A percentile compares a stretch with the other conserved stretches of the same genome.
Conservation (phyloP, 148 eudicot genomes). For the Hydrangea macrophylla region DNA sequence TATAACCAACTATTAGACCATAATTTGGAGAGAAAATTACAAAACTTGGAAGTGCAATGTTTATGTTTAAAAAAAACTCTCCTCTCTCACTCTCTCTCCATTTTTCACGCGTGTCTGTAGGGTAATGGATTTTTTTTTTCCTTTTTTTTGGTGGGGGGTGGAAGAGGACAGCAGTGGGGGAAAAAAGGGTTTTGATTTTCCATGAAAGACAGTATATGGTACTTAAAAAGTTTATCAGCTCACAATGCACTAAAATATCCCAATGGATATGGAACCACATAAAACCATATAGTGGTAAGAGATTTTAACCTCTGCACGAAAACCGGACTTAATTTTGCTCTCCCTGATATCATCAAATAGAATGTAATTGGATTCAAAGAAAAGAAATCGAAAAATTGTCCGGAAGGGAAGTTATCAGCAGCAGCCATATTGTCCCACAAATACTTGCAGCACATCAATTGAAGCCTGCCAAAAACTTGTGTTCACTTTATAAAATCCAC, state of each 20-base stretch:
- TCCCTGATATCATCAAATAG: slow-evolving; percentile 61
- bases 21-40: not conserved
- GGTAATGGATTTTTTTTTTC: not conserved
- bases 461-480: slow-evolving; percentile 60
- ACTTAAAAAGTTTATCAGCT: not conserved
- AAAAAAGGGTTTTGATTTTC: too few species aligned
- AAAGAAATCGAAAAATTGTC: slow-evolving; percentile 57
- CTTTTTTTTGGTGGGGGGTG: too few species aligned
- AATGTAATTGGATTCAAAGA: slow-evolving; percentile 52
- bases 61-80: too few species aligned
- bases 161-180: too few species aligned
- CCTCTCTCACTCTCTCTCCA: too few species aligned
- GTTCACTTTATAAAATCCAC: not conserved
- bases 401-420: slow-evolving; percentile 50
- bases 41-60: too few species aligned
- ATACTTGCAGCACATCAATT: slow-evolving; percentile 81
- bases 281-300: not conserved
- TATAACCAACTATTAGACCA: not conserved
- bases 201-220: too few species aligned
- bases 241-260: not conserved
- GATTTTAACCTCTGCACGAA: slow-evolving; percentile 57
- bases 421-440: slow-evolving; percentile 73
- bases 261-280: not conserved
- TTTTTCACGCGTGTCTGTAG: too few species aligned
- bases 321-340: slow-evolving; percentile 48